phyloP scores from a whole-genome alignment of 83 land plant species.

The Picea engelmannii region DNA sequence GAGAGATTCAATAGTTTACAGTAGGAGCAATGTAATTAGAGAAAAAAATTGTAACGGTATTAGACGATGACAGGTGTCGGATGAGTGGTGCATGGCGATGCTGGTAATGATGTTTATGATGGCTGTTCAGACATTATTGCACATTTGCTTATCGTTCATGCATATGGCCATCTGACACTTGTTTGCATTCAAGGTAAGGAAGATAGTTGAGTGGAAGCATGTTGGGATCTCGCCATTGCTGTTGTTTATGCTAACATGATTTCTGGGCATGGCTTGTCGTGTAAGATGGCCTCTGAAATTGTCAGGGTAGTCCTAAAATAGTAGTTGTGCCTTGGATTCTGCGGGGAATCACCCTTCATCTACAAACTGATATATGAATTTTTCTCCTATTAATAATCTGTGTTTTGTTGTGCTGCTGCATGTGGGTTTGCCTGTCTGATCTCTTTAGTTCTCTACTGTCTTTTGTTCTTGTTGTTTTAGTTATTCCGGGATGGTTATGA shows the following conservation, averaged over 20 bases:
- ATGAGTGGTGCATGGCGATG: constrained; percentile 12
- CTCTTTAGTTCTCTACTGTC: not conserved
- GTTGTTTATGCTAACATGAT: constrained; percentile 5
- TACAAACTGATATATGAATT: not conserved
- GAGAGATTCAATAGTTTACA: too few relatives aligned
- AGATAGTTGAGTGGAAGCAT: constrained; percentile 16
- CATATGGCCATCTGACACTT: constrained; percentile 5
- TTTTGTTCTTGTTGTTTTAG: constrained; percentile 1
- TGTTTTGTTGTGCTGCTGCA: constrained; percentile 1
- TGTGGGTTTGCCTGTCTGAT: constrained; percentile 6
- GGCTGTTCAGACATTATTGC: constrained; percentile 13
- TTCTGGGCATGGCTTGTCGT: constrained; percentile 18
- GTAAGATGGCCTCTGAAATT: constrained; percentile 16
- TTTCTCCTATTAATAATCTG: not conserved
- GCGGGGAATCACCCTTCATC: constrained; percentile 1
- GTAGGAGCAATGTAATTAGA: too few relatives aligned
- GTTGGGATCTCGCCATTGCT: constrained; percentile 15
- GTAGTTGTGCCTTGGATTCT: constrained; percentile 10
- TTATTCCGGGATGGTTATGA: constrained; percentile 1
- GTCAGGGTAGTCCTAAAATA: constrained; percentile 18
- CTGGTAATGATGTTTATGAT: constrained; percentile 11
- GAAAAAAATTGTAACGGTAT: not conserved
- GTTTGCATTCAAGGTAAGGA: constrained; percentile 1
- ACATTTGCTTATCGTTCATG: not conserved
- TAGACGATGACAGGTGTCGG: constrained; percentile 9